A percentile compares a stretch with the other conserved stretches of the same genome.
These are phyloP conservation scores for Clathrus columnatus DNA, from an alignment of 768 basidiomycete genomes.

Conservation along the genomic window DNA sequence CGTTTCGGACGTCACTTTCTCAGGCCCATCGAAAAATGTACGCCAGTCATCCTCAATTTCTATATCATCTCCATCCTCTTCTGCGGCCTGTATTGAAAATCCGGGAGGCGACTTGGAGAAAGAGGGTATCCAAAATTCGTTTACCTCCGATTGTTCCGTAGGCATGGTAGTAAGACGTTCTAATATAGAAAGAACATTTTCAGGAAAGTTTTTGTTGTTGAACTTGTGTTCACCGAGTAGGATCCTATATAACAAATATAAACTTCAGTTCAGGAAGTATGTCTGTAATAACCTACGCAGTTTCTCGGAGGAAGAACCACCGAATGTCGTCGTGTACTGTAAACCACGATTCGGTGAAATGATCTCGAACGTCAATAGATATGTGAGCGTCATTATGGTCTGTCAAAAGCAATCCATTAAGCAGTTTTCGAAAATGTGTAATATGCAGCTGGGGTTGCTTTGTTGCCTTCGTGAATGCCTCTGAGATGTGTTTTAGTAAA, in stretches of 20 bases:
- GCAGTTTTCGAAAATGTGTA: conserved; percentile 57
- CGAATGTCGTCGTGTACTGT: conserved; percentile 74
- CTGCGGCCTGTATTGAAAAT: conserved; percentile 22
- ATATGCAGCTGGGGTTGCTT: conserved; percentile 58
- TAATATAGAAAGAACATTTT: conserved; percentile 56
- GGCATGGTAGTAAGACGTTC: conserved; percentile 69
- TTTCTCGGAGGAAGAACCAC: conserved; percentile 82
- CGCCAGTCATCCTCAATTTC: conserved; percentile 60
- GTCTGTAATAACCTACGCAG: conserved; percentile 40
- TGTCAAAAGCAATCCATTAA: conserved; percentile 43
- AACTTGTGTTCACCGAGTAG: conserved; percentile 17
- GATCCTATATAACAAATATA: conserved; percentile 5
- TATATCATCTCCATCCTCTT: conserved; percentile 13
- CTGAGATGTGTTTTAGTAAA: conserved; percentile 64
- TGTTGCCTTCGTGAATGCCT: conserved; percentile 22
- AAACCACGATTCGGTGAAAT: conserved; percentile 66
- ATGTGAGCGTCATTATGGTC: conserved; percentile 29
- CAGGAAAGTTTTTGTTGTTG: conserved; percentile 28
- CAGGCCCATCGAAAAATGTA: conserved; percentile 64
- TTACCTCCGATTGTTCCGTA: conserved; percentile 55
- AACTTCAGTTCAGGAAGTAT: neutral
- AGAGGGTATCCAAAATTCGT: conserved; percentile 72
- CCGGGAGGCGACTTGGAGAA: conserved; percentile 51
- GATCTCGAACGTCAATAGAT: conserved; percentile 50
- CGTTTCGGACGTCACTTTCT: conserved; percentile 24